Evolutionary conservation across 2,329 filamentous ascomycete genomes (phyloP), one percentile per base, ranked within the genome.

Genomic region (Hansfordia pulvinata): DNA sequence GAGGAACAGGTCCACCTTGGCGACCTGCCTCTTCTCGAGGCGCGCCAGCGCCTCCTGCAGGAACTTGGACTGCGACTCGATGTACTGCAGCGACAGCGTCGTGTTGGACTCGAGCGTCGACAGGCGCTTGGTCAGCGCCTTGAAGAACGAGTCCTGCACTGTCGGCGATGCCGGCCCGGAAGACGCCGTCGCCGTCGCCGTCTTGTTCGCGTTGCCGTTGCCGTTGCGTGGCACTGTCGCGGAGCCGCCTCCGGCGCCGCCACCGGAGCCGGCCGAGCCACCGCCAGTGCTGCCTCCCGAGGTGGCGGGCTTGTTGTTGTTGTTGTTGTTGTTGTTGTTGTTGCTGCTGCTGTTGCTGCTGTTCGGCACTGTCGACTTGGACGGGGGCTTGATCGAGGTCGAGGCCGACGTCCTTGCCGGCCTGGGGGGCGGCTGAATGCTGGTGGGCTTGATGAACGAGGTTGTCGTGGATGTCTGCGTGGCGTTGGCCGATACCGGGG

Each of bases 71-170:
- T 96, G 90, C 32, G 93, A 85, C 54, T 96, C 88, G 32, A 98
- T 93, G 45, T 98, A 98, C 43, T 93, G 82, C 7, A 96, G 61
- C 1, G 86, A 93, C 8, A 96, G 63, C 0, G 88, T 93, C 8
- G 86, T 84, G 48, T 96, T 98, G 10, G 82, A 72, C 51, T 98
- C 90, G 6, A 96, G 73, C 40, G 86, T 76, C 37, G 88, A 82
- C 4, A 98, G 65, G 2, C 90, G 81, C 52, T 96, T 96, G 35
- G 86, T 84, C 7, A 96, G 78, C 4, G 85, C 83, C 50, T 96
- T 96, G 66, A 94, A 98, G 53, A 98, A 96, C 2, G 82, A 90
- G 48, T 98, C 90, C 50, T 98, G 90, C 1, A 92, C 90, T 0
- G 86, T 85, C 3, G 88, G 86, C 1, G 74, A 69, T 2, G 78